phyloP scores from a whole-genome alignment of 2,329 filamentous ascomycete genomes.

The Pseudogymnoascus sp. region DNA sequence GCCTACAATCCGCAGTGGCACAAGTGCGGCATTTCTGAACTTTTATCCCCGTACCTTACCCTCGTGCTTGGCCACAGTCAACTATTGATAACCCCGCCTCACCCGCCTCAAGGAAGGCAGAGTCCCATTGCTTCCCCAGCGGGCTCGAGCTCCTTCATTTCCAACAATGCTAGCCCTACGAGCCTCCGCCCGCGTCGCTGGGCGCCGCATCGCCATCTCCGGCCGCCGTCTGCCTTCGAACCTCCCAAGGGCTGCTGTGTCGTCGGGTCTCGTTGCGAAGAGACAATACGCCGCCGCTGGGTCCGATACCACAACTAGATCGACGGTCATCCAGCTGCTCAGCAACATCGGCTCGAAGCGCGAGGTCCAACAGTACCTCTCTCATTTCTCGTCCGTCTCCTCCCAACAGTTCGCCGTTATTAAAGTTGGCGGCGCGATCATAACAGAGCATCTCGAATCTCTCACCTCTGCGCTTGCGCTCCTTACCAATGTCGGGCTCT shows the following conservation, averaged over 20 bases:
- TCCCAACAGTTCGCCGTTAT: conserved; percentile 97
- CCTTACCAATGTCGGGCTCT: conserved; percentile 88
- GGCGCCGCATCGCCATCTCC: conserved; percentile 25
- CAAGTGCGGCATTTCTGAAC: conserved; percentile 8
- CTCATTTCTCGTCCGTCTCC: conserved; percentile 92
- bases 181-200: conserved; percentile 24
- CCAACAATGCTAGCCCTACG: conserved; percentile 28
- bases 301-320: conserved; percentile 45
- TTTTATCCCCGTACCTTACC: conserved; percentile 9
- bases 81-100: background rate
- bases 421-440: conserved; percentile 93
- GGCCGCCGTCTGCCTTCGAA: conserved; percentile 22
- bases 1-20: background rate
- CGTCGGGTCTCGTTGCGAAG: conserved; percentile 21
- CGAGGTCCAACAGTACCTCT: conserved; percentile 94
- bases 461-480: conserved; percentile 84
- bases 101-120: conserved; percentile 4
- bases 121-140: conserved; percentile 7
- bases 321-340: conserved; percentile 79
- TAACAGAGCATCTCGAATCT: conserved; percentile 88
- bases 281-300: conserved; percentile 27
- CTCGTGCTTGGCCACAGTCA: conserved; percentile 6
- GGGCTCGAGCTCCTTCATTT: background rate
- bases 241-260: conserved; percentile 24
- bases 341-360: conserved; percentile 95